These are phyloP conservation scores for Pichia nakasei DNA, from an alignment of 805 yeast genomes.

Conservation along the genomic window DNA sequence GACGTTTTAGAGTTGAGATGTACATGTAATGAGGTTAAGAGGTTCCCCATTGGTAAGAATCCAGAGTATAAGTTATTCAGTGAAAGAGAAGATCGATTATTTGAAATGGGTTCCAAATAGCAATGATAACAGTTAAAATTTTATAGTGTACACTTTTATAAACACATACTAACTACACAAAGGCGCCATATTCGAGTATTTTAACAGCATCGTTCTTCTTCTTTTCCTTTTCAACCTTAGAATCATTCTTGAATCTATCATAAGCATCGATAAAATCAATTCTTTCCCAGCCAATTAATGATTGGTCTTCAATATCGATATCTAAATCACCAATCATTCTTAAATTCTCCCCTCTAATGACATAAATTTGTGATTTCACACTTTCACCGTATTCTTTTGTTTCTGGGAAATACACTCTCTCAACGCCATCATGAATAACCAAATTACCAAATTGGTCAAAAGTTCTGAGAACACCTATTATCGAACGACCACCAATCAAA, in stretches of 20 bases:
- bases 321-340: constrained; percentile 91
- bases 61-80: constrained; percentile 39
- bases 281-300: constrained; percentile 37
- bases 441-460: constrained; percentile 93
- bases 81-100: constrained; percentile 28
- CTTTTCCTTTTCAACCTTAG: background rate
- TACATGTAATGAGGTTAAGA: constrained; percentile 40
- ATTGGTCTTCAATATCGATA: constrained; percentile 73
- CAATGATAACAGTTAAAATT: background rate
- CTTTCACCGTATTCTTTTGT: constrained; percentile 53
- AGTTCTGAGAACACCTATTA: constrained; percentile 85
- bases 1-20: constrained; percentile 47
- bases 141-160: background rate
- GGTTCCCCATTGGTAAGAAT: constrained; percentile 57
- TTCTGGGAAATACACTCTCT: constrained; percentile 63
- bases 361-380: constrained; percentile 56
- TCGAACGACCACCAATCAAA: constrained; percentile 80
- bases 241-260: background rate
- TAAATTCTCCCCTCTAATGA: constrained; percentile 94
- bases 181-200: constrained; percentile 1
- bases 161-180: background rate
- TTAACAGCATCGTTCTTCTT: background rate
- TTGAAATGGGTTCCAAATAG: constrained; percentile 7
- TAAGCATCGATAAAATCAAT: constrained; percentile 1
- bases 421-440: constrained; percentile 84